These are phyloP conservation scores for Rusavskia elegans DNA, from an alignment of 495 filamentous ascomycete species.

Conservation along the genomic window DNA sequence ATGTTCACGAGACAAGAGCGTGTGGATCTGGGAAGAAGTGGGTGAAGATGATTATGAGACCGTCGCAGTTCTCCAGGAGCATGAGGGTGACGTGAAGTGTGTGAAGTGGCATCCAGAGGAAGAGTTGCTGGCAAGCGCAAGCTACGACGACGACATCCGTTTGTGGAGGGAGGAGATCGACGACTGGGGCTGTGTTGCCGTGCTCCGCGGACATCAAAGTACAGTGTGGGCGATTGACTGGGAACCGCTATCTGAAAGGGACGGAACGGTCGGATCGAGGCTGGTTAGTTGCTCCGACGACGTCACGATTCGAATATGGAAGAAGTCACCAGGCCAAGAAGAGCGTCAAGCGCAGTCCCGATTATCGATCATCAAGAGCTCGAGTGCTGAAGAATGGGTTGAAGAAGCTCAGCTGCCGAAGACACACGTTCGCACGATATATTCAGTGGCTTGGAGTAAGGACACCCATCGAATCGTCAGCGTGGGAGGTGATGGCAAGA, in stretches of 20 bases:
- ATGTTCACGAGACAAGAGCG: conserved; percentile 77
- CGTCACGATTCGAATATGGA: conserved; percentile 61
- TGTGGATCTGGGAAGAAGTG: conserved; percentile 99
- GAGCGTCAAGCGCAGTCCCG: conserved; percentile 32
- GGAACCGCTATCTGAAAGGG: conserved; percentile 32
- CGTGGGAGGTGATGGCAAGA: conserved; percentile 68
- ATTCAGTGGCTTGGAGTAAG: conserved; percentile 65
- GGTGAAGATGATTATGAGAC: conserved; percentile 93
- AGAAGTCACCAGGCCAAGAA: conserved; percentile 38
- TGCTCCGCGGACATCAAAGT: conserved; percentile 53
- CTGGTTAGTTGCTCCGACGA: conserved; percentile 72
- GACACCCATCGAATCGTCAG: conserved; percentile 61
- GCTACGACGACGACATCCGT: conserved; percentile 84
- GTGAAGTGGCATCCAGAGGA: conserved; percentile 79
- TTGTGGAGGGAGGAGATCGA: conserved; percentile 81
- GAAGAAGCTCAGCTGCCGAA: conserved; percentile 55
- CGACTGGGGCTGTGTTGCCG: conserved; percentile 85
- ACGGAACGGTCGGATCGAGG: conserved; percentile 40
- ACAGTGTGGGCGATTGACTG: conserved; percentile 88
- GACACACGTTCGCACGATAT: conserved; percentile 65
- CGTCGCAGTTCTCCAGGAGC: conserved; percentile 82
- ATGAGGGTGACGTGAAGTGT: conserved; percentile 86
- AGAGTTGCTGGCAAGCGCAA: conserved; percentile 66
- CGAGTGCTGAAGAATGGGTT: conserved; percentile 66
- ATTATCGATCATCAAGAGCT: conserved; percentile 67